Evolutionary conservation across 352 stramenopile genomes (phyloP).

Genomic region (Phytophthora pseudosyringae): DNA sequence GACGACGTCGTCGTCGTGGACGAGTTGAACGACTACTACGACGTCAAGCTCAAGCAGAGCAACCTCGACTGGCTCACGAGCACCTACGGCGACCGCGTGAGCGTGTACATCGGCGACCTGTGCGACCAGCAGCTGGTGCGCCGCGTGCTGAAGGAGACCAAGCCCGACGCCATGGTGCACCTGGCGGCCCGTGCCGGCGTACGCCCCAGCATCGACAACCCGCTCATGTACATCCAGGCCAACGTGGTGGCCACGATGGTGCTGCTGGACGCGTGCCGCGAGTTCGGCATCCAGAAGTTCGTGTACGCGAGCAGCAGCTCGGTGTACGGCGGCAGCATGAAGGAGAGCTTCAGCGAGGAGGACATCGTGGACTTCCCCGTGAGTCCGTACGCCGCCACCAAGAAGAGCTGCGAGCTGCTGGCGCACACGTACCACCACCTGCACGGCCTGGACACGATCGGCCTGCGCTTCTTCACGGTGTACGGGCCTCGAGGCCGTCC

Average conservation of each 20-base stretch:
- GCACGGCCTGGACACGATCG: slow-evolving; percentile 95
- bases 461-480: slow-evolving; percentile 99
- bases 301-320: slow-evolving; percentile 96
- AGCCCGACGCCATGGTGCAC: slow-evolving; percentile 92
- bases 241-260: slow-evolving; percentile 96
- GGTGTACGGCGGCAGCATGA: slow-evolving; percentile 95
- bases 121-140: slow-evolving; percentile 94
- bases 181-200: slow-evolving; percentile 97
- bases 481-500: slow-evolving; percentile 96
- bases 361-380: slow-evolving; percentile 95
- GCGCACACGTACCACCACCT: slow-evolving; percentile 98
- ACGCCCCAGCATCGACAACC: slow-evolving; percentile 97
- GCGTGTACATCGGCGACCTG: slow-evolving; percentile 93
- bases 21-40: slow-evolving; percentile 99
- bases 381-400: slow-evolving; percentile 96
- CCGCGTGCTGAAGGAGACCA: slow-evolving; percentile 89
- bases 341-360: slow-evolving; percentile 91
- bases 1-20: slow-evolving; percentile 97
- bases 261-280: slow-evolving; percentile 92
- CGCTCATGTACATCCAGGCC: slow-evolving; percentile 97
- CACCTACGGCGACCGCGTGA: slow-evolving; percentile 64
- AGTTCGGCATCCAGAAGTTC: slow-evolving; percentile 93
- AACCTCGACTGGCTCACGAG: slow-evolving; percentile 91
- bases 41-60: slow-evolving; percentile 96
- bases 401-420: slow-evolving; percentile 97